These are phyloP conservation scores for Chrysanthemum seticuspe DNA, from an alignment of 129 eudicot genomes.

Conservation along the genomic window DNA sequence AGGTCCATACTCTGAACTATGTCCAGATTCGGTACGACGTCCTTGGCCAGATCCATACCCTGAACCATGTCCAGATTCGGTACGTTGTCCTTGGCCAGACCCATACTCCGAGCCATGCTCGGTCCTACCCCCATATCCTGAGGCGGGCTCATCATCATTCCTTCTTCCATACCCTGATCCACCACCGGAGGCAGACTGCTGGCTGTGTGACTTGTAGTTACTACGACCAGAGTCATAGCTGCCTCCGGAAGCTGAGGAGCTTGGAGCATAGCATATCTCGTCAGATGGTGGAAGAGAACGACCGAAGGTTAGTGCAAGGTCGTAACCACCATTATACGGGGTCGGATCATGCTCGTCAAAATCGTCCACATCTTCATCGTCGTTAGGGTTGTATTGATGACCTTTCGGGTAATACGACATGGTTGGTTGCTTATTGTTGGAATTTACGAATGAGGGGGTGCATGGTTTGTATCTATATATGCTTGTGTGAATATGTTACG, in stretches of 20 bases:
- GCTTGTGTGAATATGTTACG: conserved; percentile 14
- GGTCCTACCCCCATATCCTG: conserved; percentile 40
- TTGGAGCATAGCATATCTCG: conserved; percentile 55
- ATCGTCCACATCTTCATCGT: conserved; percentile 58
- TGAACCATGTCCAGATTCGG: conserved; percentile 42
- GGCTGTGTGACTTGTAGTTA: conserved; percentile 52
- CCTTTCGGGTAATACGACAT: conserved; percentile 85
- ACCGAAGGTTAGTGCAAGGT: conserved; percentile 59
- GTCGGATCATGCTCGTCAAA: conserved; percentile 77
- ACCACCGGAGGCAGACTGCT: conserved; percentile 43
- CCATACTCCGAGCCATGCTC: conserved; percentile 49
- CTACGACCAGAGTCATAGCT: conserved; percentile 56
- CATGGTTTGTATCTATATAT: conserved; percentile 12
- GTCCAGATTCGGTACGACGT: conserved; percentile 24
- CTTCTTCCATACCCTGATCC: conserved; percentile 34
- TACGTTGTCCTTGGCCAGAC: conserved; percentile 36
- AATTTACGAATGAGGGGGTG: neutral
- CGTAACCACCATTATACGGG: conserved; percentile 91
- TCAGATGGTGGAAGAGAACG: conserved; percentile 69
- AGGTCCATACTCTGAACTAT: no score
- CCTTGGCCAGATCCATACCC: conserved; percentile 61
- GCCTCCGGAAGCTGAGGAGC: conserved; percentile 41
- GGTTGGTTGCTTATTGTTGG: neutral
- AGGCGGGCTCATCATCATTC: conserved; percentile 27
- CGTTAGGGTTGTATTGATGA: conserved; percentile 38